Percentiles rank a stretch among this genome's conserved stretches.
Evolutionary conservation across 176 grass and related monocot genomes (phyloP).

Genomic region (Lolium rigidum): DNA sequence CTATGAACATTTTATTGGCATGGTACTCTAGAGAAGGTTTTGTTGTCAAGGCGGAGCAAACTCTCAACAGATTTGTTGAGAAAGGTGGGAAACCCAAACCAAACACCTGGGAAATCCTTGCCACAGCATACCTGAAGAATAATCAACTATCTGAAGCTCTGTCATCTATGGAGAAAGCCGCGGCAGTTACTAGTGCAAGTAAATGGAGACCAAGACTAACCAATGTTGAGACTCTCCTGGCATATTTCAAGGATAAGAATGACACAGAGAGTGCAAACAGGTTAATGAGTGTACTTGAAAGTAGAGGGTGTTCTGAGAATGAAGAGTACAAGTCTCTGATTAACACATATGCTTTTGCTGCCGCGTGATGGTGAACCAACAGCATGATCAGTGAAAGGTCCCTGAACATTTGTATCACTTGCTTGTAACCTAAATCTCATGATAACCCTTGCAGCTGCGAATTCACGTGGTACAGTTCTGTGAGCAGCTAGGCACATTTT

Average conservation of each 20-base stretch:
- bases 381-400: neutral
- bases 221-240: constrained; percentile 61
- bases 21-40: constrained; percentile 80
- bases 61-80: constrained; percentile 61
- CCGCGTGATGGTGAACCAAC: neutral
- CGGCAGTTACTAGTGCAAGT: constrained; percentile 55
- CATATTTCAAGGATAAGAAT: constrained; percentile 66
- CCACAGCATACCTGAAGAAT: constrained; percentile 68
- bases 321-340: constrained; percentile 69
- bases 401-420: constrained; percentile 19
- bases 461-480: neutral
- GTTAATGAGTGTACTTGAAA: constrained; percentile 60
- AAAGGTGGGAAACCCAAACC: constrained; percentile 85
- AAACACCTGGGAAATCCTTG: constrained; percentile 80
- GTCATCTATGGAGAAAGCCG: constrained; percentile 67
- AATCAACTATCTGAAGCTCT: constrained; percentile 66
- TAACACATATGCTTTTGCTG: constrained; percentile 45
- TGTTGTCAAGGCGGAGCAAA: constrained; percentile 60
- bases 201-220: constrained; percentile 77
- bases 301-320: constrained; percentile 61
- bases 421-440: constrained; percentile 2
- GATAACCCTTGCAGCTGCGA: neutral
- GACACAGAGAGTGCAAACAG: constrained; percentile 50
- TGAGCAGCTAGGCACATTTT: constrained; percentile 13
- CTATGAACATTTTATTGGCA: constrained; percentile 77